Evolutionary conservation across 148 eudicot genomes (phyloP).

Genomic region (Chenopodium formosanum): DNA sequence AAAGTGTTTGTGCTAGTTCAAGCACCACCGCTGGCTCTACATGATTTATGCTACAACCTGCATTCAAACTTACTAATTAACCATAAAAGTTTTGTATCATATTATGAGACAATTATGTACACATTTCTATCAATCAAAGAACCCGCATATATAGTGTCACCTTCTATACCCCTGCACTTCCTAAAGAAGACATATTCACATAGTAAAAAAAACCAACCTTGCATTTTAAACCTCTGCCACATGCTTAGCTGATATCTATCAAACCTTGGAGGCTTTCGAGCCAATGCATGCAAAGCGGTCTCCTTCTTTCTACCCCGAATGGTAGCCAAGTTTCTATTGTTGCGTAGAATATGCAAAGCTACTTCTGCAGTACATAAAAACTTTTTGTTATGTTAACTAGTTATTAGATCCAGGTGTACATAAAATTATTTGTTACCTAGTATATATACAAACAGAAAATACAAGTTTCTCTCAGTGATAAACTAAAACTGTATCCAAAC

Average conservation of each 20-base stretch:
- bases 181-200: not conserved
- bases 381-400: not conserved
- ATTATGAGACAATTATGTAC: not conserved
- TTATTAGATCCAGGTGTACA: not conserved
- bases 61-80: not conserved
- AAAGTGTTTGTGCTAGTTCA: slow-evolving; percentile 19
- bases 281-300: slow-evolving; percentile 30
- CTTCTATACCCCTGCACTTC: not conserved
- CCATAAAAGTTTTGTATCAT: not conserved
- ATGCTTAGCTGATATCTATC: slow-evolving; percentile 1
- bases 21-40: slow-evolving; percentile 1
- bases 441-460: too few species aligned
- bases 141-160: not conserved
- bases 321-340: slow-evolving; percentile 7
- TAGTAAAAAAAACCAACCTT: not conserved
- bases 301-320: slow-evolving; percentile 20
- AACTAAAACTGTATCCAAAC: too few species aligned
- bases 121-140: not conserved
- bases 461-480: too few species aligned
- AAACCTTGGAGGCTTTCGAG: slow-evolving; percentile 23
- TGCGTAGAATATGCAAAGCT: slow-evolving; percentile 12
- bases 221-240: slow-evolving; percentile 13
- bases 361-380: slow-evolving; percentile 4
- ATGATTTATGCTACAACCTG: slow-evolving; percentile 1
- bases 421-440: too few species aligned